phyloP scores from a whole-genome alignment of 2,329 filamentous ascomycete genomes.

The Penicillium sp. region DNA sequence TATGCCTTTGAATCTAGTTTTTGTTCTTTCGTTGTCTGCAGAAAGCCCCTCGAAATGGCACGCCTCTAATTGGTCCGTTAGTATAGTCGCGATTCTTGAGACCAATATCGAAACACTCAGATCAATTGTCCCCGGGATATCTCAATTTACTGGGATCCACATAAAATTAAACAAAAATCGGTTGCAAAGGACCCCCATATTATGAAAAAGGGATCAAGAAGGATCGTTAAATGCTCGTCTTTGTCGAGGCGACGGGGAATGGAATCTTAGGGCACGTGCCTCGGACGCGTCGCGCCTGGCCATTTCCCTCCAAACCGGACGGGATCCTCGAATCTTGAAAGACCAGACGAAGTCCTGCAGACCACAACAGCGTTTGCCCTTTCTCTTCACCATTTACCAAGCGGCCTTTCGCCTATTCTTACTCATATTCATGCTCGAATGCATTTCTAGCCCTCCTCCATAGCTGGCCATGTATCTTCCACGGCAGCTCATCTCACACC shows the following conservation, averaged over 20 bases:
- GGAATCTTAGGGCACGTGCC: slow-evolving; percentile 33
- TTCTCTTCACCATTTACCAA: background rate
- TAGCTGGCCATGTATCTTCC: slow-evolving; percentile 82
- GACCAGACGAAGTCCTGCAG: background rate
- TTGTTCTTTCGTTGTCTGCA: background rate
- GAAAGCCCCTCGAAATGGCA: background rate
- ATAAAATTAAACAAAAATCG: background rate
- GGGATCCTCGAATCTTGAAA: background rate
- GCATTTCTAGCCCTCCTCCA: slow-evolving; percentile 20
- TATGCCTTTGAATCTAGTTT: background rate
- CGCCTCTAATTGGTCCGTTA: background rate
- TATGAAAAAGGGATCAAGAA: slow-evolving; percentile 7
- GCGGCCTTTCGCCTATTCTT: slow-evolving; percentile 18
- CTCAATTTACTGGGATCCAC: slow-evolving; percentile 5
- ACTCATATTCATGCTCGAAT: slow-evolving; percentile 29
- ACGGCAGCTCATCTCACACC: slow-evolving; percentile 81
- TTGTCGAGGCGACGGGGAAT: slow-evolving; percentile 30
- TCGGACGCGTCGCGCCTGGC: slow-evolving; percentile 30
- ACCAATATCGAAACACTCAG: background rate
- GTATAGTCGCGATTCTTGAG: slow-evolving; percentile 2
- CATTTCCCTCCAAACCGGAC: slow-evolving; percentile 19
- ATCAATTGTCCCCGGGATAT: background rate
- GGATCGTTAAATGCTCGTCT: slow-evolving; percentile 19
- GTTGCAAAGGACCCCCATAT: background rate
- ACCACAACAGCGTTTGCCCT: slow-evolving; percentile 1